A percentile compares a stretch with the other conserved stretches of the same genome.
Conservation (phyloP, 768 basidiomycete genomes). For the Jaapia argillacea region DNA sequence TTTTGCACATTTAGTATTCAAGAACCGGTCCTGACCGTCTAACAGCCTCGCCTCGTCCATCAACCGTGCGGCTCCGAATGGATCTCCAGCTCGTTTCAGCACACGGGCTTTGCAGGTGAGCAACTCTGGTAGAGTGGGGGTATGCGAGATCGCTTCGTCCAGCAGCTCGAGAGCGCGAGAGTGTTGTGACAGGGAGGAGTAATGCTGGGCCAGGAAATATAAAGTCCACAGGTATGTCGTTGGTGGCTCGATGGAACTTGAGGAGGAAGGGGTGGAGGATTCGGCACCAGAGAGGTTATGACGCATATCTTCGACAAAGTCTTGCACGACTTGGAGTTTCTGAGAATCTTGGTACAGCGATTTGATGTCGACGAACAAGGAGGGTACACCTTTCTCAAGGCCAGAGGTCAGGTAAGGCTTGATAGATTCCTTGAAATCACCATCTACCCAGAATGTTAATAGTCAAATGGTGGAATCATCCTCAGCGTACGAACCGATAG, state of each 20-base stretch:
- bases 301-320: slow-evolving; percentile 49
- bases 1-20: slow-evolving; percentile 92
- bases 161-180: slow-evolving; percentile 49
- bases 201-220: slow-evolving; percentile 90
- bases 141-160: slow-evolving; percentile 63
- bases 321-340: slow-evolving; percentile 63
- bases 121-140: slow-evolving; percentile 90
- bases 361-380: slow-evolving; percentile 88
- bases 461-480: background rate
- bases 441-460: slow-evolving; percentile 28
- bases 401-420: slow-evolving; percentile 59
- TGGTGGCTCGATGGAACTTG: too few relatives aligned
- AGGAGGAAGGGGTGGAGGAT: slow-evolving; percentile 4
- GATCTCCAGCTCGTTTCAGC: slow-evolving; percentile 81
- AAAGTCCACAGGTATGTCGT: slow-evolving; percentile 89
- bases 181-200: slow-evolving; percentile 51
- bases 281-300: slow-evolving; percentile 25
- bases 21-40: slow-evolving; percentile 90
- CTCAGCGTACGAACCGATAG: slow-evolving; percentile 30
- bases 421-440: slow-evolving; percentile 56
- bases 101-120: slow-evolving; percentile 74
- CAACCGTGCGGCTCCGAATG: slow-evolving; percentile 56
- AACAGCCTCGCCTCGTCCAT: slow-evolving; percentile 77
- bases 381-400: slow-evolving; percentile 82
- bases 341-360: slow-evolving; percentile 55